Evolutionary conservation across 2,329 filamentous ascomycete genomes (phyloP).

Genomic region (Macrophomina tecta): DNA sequence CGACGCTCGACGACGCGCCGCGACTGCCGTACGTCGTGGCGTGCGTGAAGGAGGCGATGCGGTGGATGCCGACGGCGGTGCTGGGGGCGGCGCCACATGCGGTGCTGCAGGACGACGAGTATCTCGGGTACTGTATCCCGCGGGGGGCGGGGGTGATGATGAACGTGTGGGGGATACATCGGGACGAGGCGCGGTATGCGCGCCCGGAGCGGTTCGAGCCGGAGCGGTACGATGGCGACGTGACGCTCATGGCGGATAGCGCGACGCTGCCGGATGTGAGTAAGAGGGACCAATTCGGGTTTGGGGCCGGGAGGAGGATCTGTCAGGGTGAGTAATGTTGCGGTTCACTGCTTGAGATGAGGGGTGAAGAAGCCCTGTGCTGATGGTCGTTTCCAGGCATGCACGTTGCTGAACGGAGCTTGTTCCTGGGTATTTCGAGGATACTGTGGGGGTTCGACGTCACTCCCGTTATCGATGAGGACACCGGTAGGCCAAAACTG

Average conservation of each 20-base stretch:
- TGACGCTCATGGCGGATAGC: slow-evolving; percentile 40
- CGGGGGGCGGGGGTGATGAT: slow-evolving; percentile 43
- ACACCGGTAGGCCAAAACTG: neutral
- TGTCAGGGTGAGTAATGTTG: slow-evolving; percentile 52
- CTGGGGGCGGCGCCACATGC: slow-evolving; percentile 39
- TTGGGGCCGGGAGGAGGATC: slow-evolving; percentile 59
- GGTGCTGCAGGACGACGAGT: slow-evolving; percentile 36
- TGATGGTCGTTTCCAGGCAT: slow-evolving; percentile 12
- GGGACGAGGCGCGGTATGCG: slow-evolving; percentile 33
- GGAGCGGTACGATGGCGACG: slow-evolving; percentile 33
- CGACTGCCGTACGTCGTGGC: slow-evolving; percentile 37
- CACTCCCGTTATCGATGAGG: neutral
- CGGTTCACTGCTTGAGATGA: too few species aligned
- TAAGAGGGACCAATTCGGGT: slow-evolving; percentile 57
- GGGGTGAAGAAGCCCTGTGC: neutral
- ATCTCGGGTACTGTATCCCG: slow-evolving; percentile 45
- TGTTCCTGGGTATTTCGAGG: slow-evolving; percentile 27
- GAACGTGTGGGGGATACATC: slow-evolving; percentile 46
- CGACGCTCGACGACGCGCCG: slow-evolving; percentile 35
- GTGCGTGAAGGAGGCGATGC: slow-evolving; percentile 39
- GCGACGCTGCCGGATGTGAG: slow-evolving; percentile 43
- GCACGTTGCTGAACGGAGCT: slow-evolving; percentile 28
- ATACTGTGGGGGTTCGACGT: slow-evolving; percentile 30
- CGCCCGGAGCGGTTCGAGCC: slow-evolving; percentile 32
- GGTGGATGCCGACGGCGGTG: slow-evolving; percentile 40